Evolutionary conservation across 495 filamentous ascomycete species (phyloP), one percentile per base, ranked within the genome.

Genomic region (Cercophora newfieldiana): DNA sequence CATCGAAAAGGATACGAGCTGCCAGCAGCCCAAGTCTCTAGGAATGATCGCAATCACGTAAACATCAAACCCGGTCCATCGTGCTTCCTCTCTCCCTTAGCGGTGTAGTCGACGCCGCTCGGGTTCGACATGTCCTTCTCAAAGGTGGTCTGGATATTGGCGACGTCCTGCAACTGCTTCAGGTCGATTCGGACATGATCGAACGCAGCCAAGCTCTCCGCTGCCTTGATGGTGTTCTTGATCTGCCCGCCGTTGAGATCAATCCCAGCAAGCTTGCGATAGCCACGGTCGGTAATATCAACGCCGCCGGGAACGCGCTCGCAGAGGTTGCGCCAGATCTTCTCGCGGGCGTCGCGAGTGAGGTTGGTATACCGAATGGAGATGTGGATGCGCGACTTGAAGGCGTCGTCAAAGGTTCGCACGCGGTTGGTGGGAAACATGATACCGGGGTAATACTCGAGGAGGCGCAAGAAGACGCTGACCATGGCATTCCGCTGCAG

Each of bases 161-260:
- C 68, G 1, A 77, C 69, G 50, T 74, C 71, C 62, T 69, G 29
- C 50, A 79, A 63, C 71, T 75, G 74, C 7, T 64, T 61, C 26
- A 74, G 62, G 37, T 75, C 72, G 0, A 79, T 54, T 55, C 68
- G 66, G 4, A 66, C 69, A 6, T 64, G 59, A 24, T 77, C 71
- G 63, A 73, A 78, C 5, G 69, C 68, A 6, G 77, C 77, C 53
- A 79, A 65, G 55, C 72, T 73, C 66, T 77, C 72, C 5, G 84
- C 85, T 4, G 81, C 84, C 77, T 87, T 86, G 62, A 90, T 70
- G 14, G 84, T 75, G 69, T 89, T 90, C 78, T 87, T 86, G 69
- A 90, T 90, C 75, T 89, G 83, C 22, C 86, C 71, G 0, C 87
- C 86, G 71, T 89, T 88, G 72, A 89, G 67, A 14, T 81, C 74